phyloP scores from a whole-genome alignment of 2,329 filamentous ascomycete genomes.

The Cercospora canescens region DNA sequence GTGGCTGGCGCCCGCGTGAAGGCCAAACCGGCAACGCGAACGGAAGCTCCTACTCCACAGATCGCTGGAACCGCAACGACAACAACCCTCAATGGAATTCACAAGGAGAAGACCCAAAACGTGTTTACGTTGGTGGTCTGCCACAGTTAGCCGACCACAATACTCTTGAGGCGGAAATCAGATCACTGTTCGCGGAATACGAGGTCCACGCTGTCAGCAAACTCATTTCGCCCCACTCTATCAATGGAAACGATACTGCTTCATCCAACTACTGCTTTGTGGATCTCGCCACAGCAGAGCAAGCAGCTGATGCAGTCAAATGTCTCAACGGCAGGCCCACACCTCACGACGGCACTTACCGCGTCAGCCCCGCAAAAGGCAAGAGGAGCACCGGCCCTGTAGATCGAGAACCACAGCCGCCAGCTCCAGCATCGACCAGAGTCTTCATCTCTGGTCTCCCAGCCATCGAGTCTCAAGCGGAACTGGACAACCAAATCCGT shows the following conservation, averaged over 20 bases:
- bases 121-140: conserved; percentile 46
- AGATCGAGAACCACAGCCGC: background rate
- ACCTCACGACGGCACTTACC: conserved; percentile 23
- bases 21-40: background rate
- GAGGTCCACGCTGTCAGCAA: conserved; percentile 51
- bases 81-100: conserved; percentile 35
- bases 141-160: conserved; percentile 47
- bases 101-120: conserved; percentile 40
- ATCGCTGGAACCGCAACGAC: conserved; percentile 47
- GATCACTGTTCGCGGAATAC: conserved; percentile 46
- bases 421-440: background rate
- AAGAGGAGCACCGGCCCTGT: conserved; percentile 7
- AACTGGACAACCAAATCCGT: conserved; percentile 44
- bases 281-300: conserved; percentile 29
- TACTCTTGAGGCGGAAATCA: conserved; percentile 44
- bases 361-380: conserved; percentile 22
- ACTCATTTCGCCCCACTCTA: conserved; percentile 33
- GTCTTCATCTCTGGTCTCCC: conserved; percentile 50
- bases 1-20: conserved; percentile 1
- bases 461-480: conserved; percentile 43
- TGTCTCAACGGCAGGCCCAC: conserved; percentile 28
- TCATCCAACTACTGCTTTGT: conserved; percentile 34
- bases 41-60: conserved; percentile 30
- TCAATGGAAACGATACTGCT: background rate
- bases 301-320: conserved; percentile 27